A percentile compares a stretch with the other conserved stretches of the same genome.
phyloP scores from a whole-genome alignment of 176 grass and related monocot species.

The Oryza brachyantha region DNA sequence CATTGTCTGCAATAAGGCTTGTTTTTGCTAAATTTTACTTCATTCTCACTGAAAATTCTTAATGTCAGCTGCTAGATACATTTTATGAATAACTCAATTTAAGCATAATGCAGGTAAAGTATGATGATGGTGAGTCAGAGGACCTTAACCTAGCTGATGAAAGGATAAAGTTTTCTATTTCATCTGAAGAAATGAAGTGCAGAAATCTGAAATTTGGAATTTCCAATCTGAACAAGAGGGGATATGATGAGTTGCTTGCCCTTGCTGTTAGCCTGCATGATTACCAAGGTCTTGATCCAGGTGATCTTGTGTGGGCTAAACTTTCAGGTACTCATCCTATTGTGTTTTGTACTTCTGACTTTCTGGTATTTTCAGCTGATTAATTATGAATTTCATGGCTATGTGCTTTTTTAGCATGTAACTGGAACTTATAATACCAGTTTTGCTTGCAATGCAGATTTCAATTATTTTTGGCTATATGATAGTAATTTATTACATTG shows the following conservation, averaged over 20 bases:
- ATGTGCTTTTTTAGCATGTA: not conserved
- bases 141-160: conserved; percentile 57
- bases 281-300: conserved; percentile 82
- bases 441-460: not conserved
- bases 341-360: conserved; percentile 4
- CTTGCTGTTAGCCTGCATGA: conserved; percentile 92
- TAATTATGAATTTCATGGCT: conserved; percentile 12
- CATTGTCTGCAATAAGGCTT: not conserved
- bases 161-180: conserved; percentile 79
- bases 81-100: not conserved
- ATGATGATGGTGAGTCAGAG: conserved; percentile 82
- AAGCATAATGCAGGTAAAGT: conserved; percentile 65
- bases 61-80: not conserved
- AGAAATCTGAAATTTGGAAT: conserved; percentile 70
- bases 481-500: not conserved
- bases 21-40: not conserved
- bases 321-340: conserved; percentile 70
- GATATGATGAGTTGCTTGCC: conserved; percentile 77
- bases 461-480: not conserved
- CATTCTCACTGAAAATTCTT: not conserved
- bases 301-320: conserved; percentile 98
- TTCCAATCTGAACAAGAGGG: conserved; percentile 66
- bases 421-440: conserved; percentile 1
- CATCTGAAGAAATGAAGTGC: conserved; percentile 63
- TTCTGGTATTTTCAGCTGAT: conserved; percentile 12